Conservation (phyloP, 2,329 filamentous ascomycete species). For the Aureobasidium subglaciale region DNA sequence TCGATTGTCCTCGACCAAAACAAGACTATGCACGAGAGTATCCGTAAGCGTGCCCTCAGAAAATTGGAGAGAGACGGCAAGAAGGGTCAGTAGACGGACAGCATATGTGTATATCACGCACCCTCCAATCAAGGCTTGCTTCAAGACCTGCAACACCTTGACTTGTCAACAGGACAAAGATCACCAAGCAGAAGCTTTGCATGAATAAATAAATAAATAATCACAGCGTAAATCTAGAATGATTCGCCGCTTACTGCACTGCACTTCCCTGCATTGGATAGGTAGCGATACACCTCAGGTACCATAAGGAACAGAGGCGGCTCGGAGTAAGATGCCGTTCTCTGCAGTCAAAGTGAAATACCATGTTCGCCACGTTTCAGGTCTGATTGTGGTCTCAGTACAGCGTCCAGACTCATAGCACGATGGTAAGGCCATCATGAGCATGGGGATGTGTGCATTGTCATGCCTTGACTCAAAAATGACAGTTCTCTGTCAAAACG, state of each 20-base stretch:
- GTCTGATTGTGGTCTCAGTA: too few relatives aligned
- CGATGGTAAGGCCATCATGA: too few relatives aligned
- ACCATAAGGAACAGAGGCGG: background rate
- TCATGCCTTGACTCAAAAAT: too few relatives aligned
- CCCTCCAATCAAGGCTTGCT: background rate
- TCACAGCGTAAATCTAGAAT: too few relatives aligned
- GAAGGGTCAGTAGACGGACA: conserved; percentile 41
- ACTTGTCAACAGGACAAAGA: too few relatives aligned
- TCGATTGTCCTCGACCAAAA: conserved; percentile 54
- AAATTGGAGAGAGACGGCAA: conserved; percentile 79
- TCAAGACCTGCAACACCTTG: background rate
- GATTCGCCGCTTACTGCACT: too few relatives aligned
- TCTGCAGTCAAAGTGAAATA: too few relatives aligned
- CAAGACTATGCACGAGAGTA: conserved; percentile 69
- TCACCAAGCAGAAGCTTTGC: too few relatives aligned
- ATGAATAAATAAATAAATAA: too few relatives aligned
- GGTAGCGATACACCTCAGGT: background rate
- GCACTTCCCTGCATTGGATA: background rate
- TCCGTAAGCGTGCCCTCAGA: conserved; percentile 71
- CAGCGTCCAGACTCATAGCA: too few relatives aligned
- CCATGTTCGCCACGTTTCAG: background rate
- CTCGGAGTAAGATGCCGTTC: background rate
- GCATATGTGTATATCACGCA: background rate
- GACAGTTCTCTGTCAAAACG: background rate
- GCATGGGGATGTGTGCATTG: too few relatives aligned